Base-by-base conservation (phyloP, 176 grass and related monocot species). In the Aegilops bicornis region DNA sequence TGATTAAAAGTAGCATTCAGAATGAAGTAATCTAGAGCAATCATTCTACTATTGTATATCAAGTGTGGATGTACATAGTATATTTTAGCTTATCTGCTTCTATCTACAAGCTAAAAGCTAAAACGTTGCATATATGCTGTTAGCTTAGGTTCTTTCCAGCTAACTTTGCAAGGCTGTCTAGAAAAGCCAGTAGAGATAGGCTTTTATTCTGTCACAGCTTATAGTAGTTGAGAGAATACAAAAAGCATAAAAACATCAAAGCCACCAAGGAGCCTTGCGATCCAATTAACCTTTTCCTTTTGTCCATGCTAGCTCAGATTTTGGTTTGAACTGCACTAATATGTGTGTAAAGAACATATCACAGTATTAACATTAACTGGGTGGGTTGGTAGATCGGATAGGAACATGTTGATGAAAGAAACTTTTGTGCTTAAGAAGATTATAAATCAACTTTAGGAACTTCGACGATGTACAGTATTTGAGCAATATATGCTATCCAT, bases 391-490 rank as follows among this genome's bases (percentile, higher is more conserved):
- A 23, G 16, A 29, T 84, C 69, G 36, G 31, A 4, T 72, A 2
- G 0, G 23, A 52, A 11, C 5, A 77, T 15, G 7, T 58, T 50
- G 31, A 56, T 64, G 11, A 58, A 30, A 29, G 14, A n/a, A 66
- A 77, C 3, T 6, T 61, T 8, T 56, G 39, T 71, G 25, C 43
- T 71, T 48, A 36, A 60, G 16, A 29, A 82, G 25, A 77, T 62
- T 77, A 43, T 43, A 43, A 43, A 42, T 66, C 54, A 82, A 27
- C 27, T 59, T 73, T 1, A 50, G 74, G n/a, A 69, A 8, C 54
- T 61, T 61, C 58, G 42, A 50, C 16, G 5, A 69, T 69, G 15
- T 65, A 76, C 78, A 73, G 35, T 66, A 72, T 85, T 70, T 82
- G 20, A 88, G 25, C 12, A 73, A 83, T 65, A 76, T 20, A 39